Evolutionary conservation across 768 basidiomycete genomes (phyloP), one percentile per base, ranked within the genome.

Genomic region (Boletus sensibilis): DNA sequence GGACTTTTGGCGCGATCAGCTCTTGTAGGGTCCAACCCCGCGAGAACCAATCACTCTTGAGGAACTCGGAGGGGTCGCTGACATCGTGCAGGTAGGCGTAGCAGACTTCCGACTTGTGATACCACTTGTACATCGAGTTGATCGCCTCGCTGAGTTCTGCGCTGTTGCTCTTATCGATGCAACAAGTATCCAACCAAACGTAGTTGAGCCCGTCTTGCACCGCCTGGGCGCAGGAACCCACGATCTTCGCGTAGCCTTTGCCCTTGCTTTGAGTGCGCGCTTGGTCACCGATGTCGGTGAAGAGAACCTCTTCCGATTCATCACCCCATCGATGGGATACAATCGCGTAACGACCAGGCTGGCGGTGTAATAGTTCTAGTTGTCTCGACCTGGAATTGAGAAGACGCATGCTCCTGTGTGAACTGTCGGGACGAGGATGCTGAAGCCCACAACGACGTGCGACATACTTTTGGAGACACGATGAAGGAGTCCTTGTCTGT

Each of bases 111-210:
- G 72, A 62, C 14, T 62, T 45, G 2, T 48, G 46, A 54, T 73
- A 74, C 73, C 73, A 73, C 38, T n/a, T 57, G 60, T 65, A 74
- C 70, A 74, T 73, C 16, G 68, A 54, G 34, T 70, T 68, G 52
- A 73, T 69, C 20, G 73, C 63, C 40, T 73, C 64, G 27, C 38
- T 27, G 18, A 74, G 64, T 37, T 73, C 73, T 2, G 66, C 53
- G 50, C 55, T 67, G 50, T 58, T 72, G 38, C 31, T 39, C 58
- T 54, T 68, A 49, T 73, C 52, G 50, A 74, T 72, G 44, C 73
- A 73, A 29, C 64, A 72, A 0, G 72, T 73, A n/a, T 74, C 67
- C 49, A 70, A 27, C 72, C 71, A 74, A 23, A 72, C 54, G 43
- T 68, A 66, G 16, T 25, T n/a, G 31, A 66, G 27, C 0, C 38